These are phyloP conservation scores for Leishmania major DNA, from an alignment of 208 protist genomes.

Conservation along the genomic window DNA sequence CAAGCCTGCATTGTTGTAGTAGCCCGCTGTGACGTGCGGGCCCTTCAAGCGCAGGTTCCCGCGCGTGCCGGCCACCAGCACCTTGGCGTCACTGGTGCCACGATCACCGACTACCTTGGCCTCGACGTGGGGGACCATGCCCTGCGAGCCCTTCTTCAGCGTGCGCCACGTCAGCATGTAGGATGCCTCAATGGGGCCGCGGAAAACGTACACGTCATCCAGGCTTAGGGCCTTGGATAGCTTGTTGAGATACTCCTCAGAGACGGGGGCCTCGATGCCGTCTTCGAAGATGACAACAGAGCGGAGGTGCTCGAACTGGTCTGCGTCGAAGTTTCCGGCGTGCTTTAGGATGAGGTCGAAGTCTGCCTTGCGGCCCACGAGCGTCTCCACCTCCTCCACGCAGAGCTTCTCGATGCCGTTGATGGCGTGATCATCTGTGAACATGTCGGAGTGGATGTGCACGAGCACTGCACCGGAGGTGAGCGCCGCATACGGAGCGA, in stretches of 20 bases:
- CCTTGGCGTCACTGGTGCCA: conserved; percentile 86
- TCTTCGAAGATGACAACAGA: conserved; percentile 89
- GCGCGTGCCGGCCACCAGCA: conserved; percentile 79
- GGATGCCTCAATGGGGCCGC: conserved; percentile 80
- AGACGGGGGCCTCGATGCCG: conserved; percentile 48
- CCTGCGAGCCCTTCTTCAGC: conserved; percentile 63
- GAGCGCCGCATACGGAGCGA: conserved; percentile 87
- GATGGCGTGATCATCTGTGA: conserved; percentile 91
- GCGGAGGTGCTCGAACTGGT: conserved; percentile 88
- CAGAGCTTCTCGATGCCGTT: conserved; percentile 91
- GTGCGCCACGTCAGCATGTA: conserved; percentile 85
- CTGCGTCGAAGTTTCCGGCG: conserved; percentile 86
- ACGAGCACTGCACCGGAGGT: conserved; percentile 88
- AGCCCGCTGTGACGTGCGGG: conserved; percentile 79
- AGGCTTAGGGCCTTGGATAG: conserved; percentile 71
- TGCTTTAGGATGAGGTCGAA: conserved; percentile 89
- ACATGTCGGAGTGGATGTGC: conserved; percentile 88
- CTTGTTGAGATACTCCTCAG: conserved; percentile 78
- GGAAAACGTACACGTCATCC: conserved; percentile 91
- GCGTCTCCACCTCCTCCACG: conserved; percentile 86
- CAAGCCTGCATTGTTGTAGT: conserved; percentile 93
- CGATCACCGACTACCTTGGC: conserved; percentile 90
- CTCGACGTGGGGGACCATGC: conserved; percentile 85
- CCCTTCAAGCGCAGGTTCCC: conserved; percentile 90
- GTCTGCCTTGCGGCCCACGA: conserved; percentile 79